Evolutionary conservation across 805 yeast species (phyloP), one percentile per base, ranked within the genome.

Genomic region (Candida tallmaniae): DNA sequence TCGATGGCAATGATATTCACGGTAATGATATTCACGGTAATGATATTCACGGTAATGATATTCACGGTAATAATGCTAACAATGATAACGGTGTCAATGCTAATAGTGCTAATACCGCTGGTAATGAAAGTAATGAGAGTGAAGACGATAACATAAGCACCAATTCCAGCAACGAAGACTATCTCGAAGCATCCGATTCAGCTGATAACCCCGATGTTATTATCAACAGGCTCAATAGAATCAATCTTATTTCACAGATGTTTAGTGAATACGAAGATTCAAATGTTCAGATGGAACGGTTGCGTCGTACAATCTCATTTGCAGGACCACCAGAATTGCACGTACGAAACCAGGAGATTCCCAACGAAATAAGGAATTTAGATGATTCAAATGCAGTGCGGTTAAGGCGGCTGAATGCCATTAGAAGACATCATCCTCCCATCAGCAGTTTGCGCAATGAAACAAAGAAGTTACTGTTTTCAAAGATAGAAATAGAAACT

Each of bases 331-430:
- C 6, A 6, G 19, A 30, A 15, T 9, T 16, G 5, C 9, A 6
- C 20, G 22, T 30, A 6, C 20, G 20, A 7, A 30, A 30, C 22
- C 19, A 22, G 11, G 12, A 13, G 20, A 12, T 30, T 8, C 33
- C 33, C 20, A 21, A 5, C 14, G 33, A 30, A 15, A 20, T 30
- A 5, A 21, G 33, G 11, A 30, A 30, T 18, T 10, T 30, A 7
- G 13, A 21, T 15, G 6, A 5, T 24, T 11, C n/a, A n/a, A 11
- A 29, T 17, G 29, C 34, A 2, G 26, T 35, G 8, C 21, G 27
- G 26, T 31, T 35, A 27, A 15, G 32, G 12, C 21, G 39, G 27
- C 32, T 19, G 29, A 35, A 35, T 27, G 39, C 39, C 11, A 31
- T 35, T 15, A 31, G 39, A 9, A 13, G 39, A 17, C 24, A 7